phyloP scores from a whole-genome alignment of 192 early-diverging fungal species.

The Gonapodya prolifera region DNA sequence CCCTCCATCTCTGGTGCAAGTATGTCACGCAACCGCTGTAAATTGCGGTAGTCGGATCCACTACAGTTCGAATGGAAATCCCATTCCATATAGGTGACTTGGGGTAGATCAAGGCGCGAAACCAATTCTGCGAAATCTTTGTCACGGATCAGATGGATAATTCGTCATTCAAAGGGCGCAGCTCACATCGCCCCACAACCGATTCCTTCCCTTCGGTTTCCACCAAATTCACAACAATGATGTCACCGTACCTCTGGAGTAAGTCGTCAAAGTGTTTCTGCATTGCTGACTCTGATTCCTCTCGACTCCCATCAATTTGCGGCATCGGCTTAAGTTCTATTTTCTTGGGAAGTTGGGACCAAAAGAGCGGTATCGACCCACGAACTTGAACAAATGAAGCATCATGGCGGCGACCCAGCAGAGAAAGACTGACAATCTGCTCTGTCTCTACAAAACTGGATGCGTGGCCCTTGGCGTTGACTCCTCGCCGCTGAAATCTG shows the following conservation, averaged over 20 bases:
- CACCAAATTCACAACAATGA: constrained; percentile 49
- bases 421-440: constrained; percentile 9
- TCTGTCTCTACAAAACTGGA: constrained; percentile 9
- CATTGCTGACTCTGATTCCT: constrained; percentile 40
- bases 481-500: not conserved
- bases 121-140: not conserved
- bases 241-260: constrained; percentile 33
- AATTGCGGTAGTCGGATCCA: not conserved
- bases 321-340: constrained; percentile 46
- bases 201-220: constrained; percentile 55
- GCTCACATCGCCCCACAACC: constrained; percentile 28
- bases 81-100: not conserved
- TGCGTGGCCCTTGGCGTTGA: not conserved
- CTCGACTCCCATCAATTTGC: constrained; percentile 30
- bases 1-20: not conserved
- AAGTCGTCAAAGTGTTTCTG: constrained; percentile 39
- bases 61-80: not conserved
- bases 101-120: not conserved
- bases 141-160: too few species aligned
- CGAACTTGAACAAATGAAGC: not conserved
- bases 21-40: not conserved
- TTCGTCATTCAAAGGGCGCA: too few species aligned
- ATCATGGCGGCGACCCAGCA: not conserved
- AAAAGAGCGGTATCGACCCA: constrained; percentile 45
- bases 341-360: constrained; percentile 57